A percentile compares a stretch with the other conserved stretches of the same genome.
Conservation (phyloP, 306 rosid species). For the Pyrus betulifolia region DNA sequence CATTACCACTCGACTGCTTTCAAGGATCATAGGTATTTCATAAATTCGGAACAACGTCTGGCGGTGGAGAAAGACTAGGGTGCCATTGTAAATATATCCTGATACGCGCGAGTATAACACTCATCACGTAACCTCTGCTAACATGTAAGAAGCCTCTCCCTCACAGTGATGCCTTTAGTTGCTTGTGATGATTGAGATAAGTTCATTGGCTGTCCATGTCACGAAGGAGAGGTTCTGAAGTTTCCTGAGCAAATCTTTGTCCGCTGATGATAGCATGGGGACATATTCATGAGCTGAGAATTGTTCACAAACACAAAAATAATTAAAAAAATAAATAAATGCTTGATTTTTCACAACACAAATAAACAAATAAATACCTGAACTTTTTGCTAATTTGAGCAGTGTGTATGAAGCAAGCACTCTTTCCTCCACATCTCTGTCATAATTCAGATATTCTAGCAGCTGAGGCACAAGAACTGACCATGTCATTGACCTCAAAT, state of each 20-base stretch:
- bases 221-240: constrained; percentile 64
- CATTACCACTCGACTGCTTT: not conserved
- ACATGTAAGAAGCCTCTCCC: not conserved
- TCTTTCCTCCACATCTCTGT: constrained; percentile 63
- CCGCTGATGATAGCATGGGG: constrained; percentile 18
- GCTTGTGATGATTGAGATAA: constrained; percentile 35
- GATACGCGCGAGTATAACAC: not conserved
- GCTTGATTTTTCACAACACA: not conserved
- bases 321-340: not conserved
- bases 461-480: constrained; percentile 51
- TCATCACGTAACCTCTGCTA: not conserved
- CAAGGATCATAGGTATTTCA: not conserved
- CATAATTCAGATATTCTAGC: constrained; percentile 40
- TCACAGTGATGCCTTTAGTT: not conserved
- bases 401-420: constrained; percentile 76
- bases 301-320: not conserved
- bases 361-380: constrained; percentile 30
- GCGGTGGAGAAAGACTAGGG: not conserved
- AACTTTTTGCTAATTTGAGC: constrained; percentile 37
- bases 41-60: not conserved
- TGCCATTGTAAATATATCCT: not conserved
- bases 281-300: constrained; percentile 37
- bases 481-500: constrained; percentile 32
- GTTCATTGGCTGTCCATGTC: constrained; percentile 82
- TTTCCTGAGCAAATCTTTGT: constrained; percentile 37